A percentile compares a stretch with the other conserved stretches of the same genome.
Conservation (phyloP, 148 eudicot species). For the Vaccinium darrowii region DNA sequence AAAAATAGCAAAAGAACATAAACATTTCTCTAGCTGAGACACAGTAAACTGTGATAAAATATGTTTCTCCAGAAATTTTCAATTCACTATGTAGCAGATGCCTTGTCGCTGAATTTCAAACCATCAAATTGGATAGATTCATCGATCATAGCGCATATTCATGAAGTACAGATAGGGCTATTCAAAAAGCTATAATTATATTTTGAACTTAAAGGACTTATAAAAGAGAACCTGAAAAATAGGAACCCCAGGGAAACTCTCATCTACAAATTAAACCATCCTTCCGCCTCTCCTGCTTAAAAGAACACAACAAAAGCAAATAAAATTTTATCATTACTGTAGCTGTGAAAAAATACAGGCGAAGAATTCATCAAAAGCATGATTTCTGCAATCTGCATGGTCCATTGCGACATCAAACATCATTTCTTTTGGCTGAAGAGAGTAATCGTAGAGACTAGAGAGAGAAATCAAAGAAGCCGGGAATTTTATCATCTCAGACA, state of each 20-base stretch:
- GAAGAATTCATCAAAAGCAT: background rate
- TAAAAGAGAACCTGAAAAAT: conserved; percentile 74
- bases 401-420: background rate
- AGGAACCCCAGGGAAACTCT: conserved; percentile 72
- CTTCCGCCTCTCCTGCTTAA: conserved; percentile 55
- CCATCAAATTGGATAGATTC: background rate
- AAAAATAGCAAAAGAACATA: background rate
- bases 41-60: too few relatives aligned
- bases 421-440: background rate
- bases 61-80: background rate
- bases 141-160: background rate
- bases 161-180: background rate
- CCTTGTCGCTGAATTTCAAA: background rate
- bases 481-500: background rate
- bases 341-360: background rate
- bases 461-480: background rate
- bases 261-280: conserved; percentile 41
- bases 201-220: background rate
- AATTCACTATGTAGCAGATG: background rate
- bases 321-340: background rate
- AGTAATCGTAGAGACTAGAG: too few relatives aligned
- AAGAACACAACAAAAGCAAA: background rate
- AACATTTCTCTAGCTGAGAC: background rate
- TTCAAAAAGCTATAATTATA: background rate
- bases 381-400: background rate